Conservation (phyloP, 805 yeast genomes). For the Lipomyces lipofer region DNA sequence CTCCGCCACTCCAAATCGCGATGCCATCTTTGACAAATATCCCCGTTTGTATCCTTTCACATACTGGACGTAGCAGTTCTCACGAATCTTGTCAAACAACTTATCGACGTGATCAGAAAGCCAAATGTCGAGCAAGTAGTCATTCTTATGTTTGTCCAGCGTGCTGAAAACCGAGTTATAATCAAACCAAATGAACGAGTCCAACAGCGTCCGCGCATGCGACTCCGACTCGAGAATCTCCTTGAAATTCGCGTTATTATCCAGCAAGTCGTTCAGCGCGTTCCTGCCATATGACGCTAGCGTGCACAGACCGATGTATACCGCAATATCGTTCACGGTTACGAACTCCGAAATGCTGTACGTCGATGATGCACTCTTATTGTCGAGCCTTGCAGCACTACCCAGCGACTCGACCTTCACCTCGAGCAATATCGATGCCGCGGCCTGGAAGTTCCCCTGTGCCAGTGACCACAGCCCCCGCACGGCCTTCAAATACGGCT, state of each 20-base stretch:
- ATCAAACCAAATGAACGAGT: constrained; percentile 23
- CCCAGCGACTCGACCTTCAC: constrained; percentile 8
- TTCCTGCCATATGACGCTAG: constrained; percentile 22
- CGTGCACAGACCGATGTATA: constrained; percentile 21
- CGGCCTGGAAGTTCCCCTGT: constrained; percentile 7
- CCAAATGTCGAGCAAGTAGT: constrained; percentile 26
- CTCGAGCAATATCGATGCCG: constrained; percentile 13
- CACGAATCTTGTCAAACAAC: constrained; percentile 19
- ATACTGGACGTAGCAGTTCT: constrained; percentile 29
- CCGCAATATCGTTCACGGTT: constrained; percentile 20
- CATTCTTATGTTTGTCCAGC: constrained; percentile 16
- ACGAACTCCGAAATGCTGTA: constrained; percentile 19
- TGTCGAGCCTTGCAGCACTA: not conserved
- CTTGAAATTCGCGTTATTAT: constrained; percentile 20
- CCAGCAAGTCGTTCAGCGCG: constrained; percentile 14
- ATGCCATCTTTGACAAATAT: constrained; percentile 20
- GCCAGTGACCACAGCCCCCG: constrained; percentile 19
- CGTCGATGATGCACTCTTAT: not conserved
- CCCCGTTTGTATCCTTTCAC: constrained; percentile 27
- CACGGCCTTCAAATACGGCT: constrained; percentile 15
- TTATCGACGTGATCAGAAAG: constrained; percentile 19
- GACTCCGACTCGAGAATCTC: constrained; percentile 22
- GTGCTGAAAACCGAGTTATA: constrained; percentile 13
- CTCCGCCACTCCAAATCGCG: constrained; percentile 20
- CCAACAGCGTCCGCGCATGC: constrained; percentile 24